Percentiles rank a stretch among this genome's conserved stretches.
Conservation (phyloP, 2,329 filamentous ascomycete species). For the Paraphoma chrysanthemicola region DNA sequence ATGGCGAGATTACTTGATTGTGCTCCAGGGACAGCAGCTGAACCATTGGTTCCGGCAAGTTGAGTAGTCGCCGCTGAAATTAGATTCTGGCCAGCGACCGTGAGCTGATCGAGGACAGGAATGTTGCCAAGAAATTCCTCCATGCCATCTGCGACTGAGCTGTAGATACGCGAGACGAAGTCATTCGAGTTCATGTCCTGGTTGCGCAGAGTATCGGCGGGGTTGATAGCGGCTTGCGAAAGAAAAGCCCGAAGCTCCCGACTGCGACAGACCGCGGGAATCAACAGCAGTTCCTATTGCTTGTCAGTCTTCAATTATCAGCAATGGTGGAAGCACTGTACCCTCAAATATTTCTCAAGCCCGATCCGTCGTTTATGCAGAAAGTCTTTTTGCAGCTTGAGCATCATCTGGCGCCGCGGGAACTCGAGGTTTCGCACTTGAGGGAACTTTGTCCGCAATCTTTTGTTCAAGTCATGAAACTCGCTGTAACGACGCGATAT, state of each 20-base stretch:
- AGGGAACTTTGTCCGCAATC: conserved; percentile 81
- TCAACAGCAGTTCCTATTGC: conserved; percentile 71
- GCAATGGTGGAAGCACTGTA: conserved; percentile 11
- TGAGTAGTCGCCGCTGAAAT: conserved; percentile 73
- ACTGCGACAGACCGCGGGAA: conserved; percentile 93
- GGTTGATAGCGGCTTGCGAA: conserved; percentile 81
- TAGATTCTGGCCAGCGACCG: conserved; percentile 88
- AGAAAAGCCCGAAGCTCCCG: conserved; percentile 91
- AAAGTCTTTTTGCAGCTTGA: conserved; percentile 97
- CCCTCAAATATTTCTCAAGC: conserved; percentile 79
- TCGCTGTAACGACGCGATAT: conserved; percentile 95
- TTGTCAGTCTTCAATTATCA: not conserved
- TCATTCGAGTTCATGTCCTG: conserved; percentile 69
- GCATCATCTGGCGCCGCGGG: conserved; percentile 86
- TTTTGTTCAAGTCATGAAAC: conserved; percentile 94
- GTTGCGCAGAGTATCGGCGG: conserved; percentile 65
- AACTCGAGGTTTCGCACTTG: conserved; percentile 92
- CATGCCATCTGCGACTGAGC: conserved; percentile 96
- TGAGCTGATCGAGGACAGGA: conserved; percentile 92
- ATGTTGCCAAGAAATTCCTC: conserved; percentile 97
- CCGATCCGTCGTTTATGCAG: conserved; percentile 84
- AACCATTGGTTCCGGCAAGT: conserved; percentile 47
- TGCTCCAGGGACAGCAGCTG: conserved; percentile 8
- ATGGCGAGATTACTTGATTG: conserved; percentile 18
- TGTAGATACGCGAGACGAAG: conserved; percentile 93